Evolutionary conservation across 208 protist species (phyloP), one percentile per base, ranked within the genome.

Genomic region (Borovskyia barvae): DNA sequence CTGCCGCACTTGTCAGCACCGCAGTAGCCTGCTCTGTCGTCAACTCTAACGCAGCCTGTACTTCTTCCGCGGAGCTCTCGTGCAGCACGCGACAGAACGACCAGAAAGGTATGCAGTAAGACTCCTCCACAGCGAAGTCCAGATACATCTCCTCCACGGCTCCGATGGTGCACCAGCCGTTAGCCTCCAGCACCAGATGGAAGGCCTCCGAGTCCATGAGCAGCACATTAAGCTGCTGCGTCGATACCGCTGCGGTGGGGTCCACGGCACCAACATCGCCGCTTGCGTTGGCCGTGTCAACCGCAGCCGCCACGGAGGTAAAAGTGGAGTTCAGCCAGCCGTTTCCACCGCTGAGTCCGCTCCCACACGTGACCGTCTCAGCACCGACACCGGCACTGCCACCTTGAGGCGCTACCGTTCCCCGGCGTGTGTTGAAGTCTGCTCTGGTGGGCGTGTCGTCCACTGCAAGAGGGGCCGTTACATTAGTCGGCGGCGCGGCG

Each of bases 51-150:
- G 63, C 76, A 9, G 29, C 28, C 60, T 85, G 68, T 48, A 91
- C 67, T 40, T 71, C 69, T 20, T 35, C 55, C 12, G 73, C 80
- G 20, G 64, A 50, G 12, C 52, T 17, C 3, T 48, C 55, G 58
- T 82, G 56, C 32, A 87, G 72, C 20, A 82, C 50, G 30, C 79
- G 77, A 51, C 77, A 83, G 56, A 91, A 80, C 15, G 61, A 54
- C 80, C 71, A 86, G 63, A 87, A 87, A 26, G 70, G 66, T 29
- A 85, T 39, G n/a, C 77, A 71, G 43, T 80, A 85, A 17, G 72
- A 76, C 49, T 87, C 77, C 19, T 65, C 42, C 36, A 85, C 75
- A 28, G 56, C 68, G 17, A 91, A 69, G 43, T 75, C 69, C 1
- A 77, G 20, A 54, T 87, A 87, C 19, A 85, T 42, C 58, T 82